Evolutionary conservation across 371 early-diverging fungal genomes (phyloP), one percentile per base, ranked within the genome.

Genomic region (Chytridium lagenaria): DNA sequence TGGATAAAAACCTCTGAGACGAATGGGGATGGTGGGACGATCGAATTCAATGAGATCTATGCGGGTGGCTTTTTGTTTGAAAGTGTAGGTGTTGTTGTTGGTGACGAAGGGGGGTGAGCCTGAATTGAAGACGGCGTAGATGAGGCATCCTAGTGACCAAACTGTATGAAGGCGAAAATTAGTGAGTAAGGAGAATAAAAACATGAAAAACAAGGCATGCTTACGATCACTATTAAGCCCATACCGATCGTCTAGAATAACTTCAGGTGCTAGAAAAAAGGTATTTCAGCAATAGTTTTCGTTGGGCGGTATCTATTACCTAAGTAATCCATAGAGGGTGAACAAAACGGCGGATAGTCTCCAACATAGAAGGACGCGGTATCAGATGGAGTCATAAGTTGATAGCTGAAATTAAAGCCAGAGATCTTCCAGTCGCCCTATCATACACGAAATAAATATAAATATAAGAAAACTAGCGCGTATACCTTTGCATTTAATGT

Each of bases 371-470:
- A 79, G 16, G 78, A 57, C 2, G 80, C 49, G 19, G 70, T 23
- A 34, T 26, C 75, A 1, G 81, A 74, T 2, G 70, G 16, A 10
- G 34, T 33, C n/a, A 65, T 63, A 23, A 26, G 39, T 16, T 73
- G 61, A 15, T 81, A 74, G 26, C 77, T 80, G 67, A 89, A 85
- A 49, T 87, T 87, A 49, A 91, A 92, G 81, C 94, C 94, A 72
- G 91, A 92, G 72, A 95, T 85, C 77, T 95, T 95, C 95, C 95
- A 95, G 79, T 95, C 95, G 26, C 95, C 93, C 68, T 71, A n/a
- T n/a, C n/a, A n/a, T n/a, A 34, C 28, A 15, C 36, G 26, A 2
- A 30, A 44, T 26, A 39, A 23, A 52, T 37, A 2, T 63, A 19
- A n/a, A 40, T 19, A 12, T 65, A n/a, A 55, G 50, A 23, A 3